Evolutionary conservation across 441 rosid genomes (phyloP).

Genomic region (Gossypium lobatum): DNA sequence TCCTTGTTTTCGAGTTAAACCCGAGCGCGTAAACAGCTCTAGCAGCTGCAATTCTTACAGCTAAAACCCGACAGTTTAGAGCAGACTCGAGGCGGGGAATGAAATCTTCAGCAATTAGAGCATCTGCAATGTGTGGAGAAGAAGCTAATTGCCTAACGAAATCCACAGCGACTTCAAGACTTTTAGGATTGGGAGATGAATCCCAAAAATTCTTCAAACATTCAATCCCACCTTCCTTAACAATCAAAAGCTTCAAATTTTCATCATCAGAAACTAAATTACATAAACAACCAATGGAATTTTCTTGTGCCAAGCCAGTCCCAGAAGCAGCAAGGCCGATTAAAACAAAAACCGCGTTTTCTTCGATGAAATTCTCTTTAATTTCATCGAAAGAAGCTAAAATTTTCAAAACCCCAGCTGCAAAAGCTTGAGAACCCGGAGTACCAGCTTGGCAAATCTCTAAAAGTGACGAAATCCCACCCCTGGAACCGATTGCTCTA

Average conservation of each 20-base stretch:
- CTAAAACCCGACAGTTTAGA: conserved; percentile 53
- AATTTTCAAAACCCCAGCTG: conserved; percentile 75
- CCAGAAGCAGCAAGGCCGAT: conserved; percentile 58
- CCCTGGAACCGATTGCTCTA: conserved; percentile 76
- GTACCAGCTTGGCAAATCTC: conserved; percentile 77
- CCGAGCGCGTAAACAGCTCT: conserved; percentile 50
- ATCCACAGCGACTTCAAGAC: conserved; percentile 63
- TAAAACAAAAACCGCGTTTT: conserved; percentile 53
- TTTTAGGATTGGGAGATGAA: conserved; percentile 39
- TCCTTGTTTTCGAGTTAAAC: conserved; percentile 47
- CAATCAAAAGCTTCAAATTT: conserved; percentile 49
- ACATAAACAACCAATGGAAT: conserved; percentile 69
- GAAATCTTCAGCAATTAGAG: conserved; percentile 50
- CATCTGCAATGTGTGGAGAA: conserved; percentile 43
- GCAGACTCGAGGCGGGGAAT: conserved; percentile 33
- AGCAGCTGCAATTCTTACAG: conserved; percentile 73
- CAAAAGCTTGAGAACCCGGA: conserved; percentile 77
- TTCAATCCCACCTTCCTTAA: conserved; percentile 63
- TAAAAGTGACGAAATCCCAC: conserved; percentile 72
- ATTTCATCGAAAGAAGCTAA: conserved; percentile 53
- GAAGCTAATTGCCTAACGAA: conserved; percentile 44
- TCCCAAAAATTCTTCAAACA: conserved; percentile 74
- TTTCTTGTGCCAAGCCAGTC: conserved; percentile 66
- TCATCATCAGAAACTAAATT: conserved; percentile 56
- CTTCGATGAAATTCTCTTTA: conserved; percentile 69